These are phyloP conservation scores for Leptomonas pyrrhocoris DNA, from an alignment of 208 protist genomes.

Conservation along the genomic window DNA sequence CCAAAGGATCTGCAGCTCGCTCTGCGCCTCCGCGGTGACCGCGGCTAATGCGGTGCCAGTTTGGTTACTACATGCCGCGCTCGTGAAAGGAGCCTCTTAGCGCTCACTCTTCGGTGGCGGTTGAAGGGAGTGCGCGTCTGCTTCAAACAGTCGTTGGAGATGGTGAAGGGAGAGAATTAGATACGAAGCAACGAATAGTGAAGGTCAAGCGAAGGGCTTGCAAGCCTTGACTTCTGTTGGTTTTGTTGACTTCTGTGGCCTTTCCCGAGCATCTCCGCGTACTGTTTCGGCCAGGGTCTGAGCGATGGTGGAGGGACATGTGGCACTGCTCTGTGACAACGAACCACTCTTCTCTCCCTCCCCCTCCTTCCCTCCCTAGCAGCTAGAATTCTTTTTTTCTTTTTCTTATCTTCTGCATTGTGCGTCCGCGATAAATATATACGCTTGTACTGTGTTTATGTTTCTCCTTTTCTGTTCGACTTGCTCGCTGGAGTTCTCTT, in stretches of 20 bases:
- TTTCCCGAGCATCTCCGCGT: too few species aligned
- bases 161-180: not conserved
- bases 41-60: constrained; percentile 23
- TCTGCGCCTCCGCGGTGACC: constrained; percentile 96
- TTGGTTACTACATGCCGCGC: not conserved
- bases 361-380: not conserved
- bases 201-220: too few species aligned
- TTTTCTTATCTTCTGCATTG: constrained; percentile 3
- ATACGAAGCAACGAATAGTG: not conserved
- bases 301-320: too few species aligned
- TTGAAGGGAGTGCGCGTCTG: not conserved
- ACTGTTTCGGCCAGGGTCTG: too few species aligned
- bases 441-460: not conserved
- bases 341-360: not conserved
- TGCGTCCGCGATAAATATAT: too few species aligned
- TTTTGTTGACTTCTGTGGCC: too few species aligned
- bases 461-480: too few species aligned
- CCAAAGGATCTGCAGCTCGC: constrained; percentile 99
- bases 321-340: too few species aligned
- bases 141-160: not conserved
- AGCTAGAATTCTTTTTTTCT: constrained; percentile 10
- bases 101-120: not conserved
- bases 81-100: too few species aligned
- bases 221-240: not conserved
- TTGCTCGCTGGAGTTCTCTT: too few species aligned